A percentile compares a stretch with the other conserved stretches of the same genome.
These are phyloP conservation scores for Pythium scleroteichum DNA, from an alignment of 352 stramenopile genomes.

Conservation along the genomic window DNA sequence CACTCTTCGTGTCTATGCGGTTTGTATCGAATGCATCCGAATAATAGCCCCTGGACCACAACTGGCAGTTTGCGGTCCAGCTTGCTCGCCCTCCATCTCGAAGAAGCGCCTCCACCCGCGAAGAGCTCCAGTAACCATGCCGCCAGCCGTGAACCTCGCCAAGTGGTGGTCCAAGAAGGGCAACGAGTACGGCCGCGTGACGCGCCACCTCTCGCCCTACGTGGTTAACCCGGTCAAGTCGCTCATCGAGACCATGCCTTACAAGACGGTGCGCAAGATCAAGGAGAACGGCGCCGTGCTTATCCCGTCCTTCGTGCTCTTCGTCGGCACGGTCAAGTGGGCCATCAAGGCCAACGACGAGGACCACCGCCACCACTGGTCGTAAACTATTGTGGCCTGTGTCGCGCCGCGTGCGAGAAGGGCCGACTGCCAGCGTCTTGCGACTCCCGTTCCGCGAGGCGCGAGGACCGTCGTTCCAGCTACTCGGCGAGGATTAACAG, in stretches of 20 bases:
- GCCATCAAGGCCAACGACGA: slow-evolving; percentile 70
- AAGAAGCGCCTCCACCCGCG: neutral
- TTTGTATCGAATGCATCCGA: neutral
- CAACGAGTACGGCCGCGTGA: slow-evolving; percentile 57
- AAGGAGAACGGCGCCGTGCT: slow-evolving; percentile 77
- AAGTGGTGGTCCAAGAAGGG: slow-evolving; percentile 82
- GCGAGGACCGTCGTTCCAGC: neutral
- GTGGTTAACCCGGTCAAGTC: slow-evolving; percentile 65
- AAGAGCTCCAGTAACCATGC: slow-evolving; percentile 30
- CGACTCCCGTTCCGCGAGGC: too few relatives aligned
- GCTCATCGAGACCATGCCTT: slow-evolving; percentile 68
- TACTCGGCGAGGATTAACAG: too few relatives aligned
- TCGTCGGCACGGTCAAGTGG: slow-evolving; percentile 78
- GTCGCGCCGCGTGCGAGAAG: neutral
- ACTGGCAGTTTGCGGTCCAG: slow-evolving; percentile 1
- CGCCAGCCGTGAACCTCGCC: slow-evolving; percentile 43
- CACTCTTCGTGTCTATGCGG: neutral
- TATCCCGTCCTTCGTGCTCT: slow-evolving; percentile 57
- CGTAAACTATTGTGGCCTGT: slow-evolving; percentile 34
- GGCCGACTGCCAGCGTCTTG: neutral
- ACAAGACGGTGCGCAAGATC: slow-evolving; percentile 82
- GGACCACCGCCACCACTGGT: slow-evolving; percentile 79
- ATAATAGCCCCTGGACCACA: slow-evolving; percentile 1
- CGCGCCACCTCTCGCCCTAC: slow-evolving; percentile 72
- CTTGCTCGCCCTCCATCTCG: neutral